Percentiles rank a stretch among this genome's conserved stretches.
phyloP scores from a whole-genome alignment of 31 red algal species.

The Bonnemaisonia californica region DNA sequence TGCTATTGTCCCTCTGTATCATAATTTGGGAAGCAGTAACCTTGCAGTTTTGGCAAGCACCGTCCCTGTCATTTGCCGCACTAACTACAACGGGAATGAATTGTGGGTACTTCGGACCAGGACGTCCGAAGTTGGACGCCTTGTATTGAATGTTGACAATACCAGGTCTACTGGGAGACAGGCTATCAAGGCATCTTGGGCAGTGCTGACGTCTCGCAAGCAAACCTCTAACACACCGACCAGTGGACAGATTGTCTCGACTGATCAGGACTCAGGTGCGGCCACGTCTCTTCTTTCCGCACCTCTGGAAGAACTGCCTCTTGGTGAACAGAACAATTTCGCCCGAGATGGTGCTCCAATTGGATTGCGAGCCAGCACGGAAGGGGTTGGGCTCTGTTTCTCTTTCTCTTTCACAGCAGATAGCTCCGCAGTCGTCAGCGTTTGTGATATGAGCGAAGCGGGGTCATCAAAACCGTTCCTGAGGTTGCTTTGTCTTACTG shows the following conservation, averaged over 20 bases:
- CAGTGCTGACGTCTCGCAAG: background rate
- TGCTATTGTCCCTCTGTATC: conserved; percentile 41
- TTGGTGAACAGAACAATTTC: conserved; percentile 30
- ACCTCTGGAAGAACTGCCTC: conserved; percentile 68
- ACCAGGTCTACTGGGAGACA: conserved; percentile 20
- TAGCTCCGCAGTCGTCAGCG: conserved; percentile 20
- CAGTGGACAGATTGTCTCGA: conserved; percentile 25
- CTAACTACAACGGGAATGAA: conserved; percentile 33
- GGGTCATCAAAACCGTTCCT: conserved; percentile 13
- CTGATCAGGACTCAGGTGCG: conserved; percentile 57
- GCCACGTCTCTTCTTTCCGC: conserved; percentile 41
- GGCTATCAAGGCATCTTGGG: conserved; percentile 24
- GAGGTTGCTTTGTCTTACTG: conserved; percentile 47
- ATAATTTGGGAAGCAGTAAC: conserved; percentile 18
- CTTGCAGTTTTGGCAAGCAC: conserved; percentile 60
- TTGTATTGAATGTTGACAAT: conserved; percentile 38
- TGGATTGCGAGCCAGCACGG: conserved; percentile 31
- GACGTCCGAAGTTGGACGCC: conserved; percentile 35
- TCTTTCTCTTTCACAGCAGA: conserved; percentile 44
- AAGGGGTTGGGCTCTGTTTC: conserved; percentile 48
- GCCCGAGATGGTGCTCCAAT: conserved; percentile 1
- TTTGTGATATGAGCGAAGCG: conserved; percentile 38
- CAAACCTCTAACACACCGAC: background rate
- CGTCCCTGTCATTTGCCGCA: conserved; percentile 54
- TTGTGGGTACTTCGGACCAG: conserved; percentile 49